Evolutionary conservation across 2,329 filamentous ascomycete species (phyloP).

Genomic region (Shiraia bambusicola): DNA sequence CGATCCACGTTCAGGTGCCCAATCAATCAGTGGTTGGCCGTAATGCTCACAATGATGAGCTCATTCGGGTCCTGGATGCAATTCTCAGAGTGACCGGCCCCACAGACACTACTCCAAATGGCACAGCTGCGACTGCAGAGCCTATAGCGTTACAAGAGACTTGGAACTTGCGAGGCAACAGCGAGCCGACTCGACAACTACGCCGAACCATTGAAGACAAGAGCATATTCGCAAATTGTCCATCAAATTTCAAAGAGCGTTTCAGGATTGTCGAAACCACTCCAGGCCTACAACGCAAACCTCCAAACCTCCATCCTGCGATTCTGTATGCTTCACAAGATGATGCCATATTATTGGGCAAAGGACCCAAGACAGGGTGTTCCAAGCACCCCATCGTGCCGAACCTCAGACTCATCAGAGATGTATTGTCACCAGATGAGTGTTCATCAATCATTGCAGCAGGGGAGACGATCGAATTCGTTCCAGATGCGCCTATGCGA

Average conservation of each 20-base stretch:
- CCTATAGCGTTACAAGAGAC: constrained; percentile 61
- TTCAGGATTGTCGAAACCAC: constrained; percentile 65
- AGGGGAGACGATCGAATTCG: constrained; percentile 65
- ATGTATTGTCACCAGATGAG: constrained; percentile 62
- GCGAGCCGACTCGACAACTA: constrained; percentile 47
- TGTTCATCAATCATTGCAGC: constrained; percentile 68
- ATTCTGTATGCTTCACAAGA: constrained; percentile 64
- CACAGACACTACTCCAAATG: constrained; percentile 50
- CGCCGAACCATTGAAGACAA: constrained; percentile 62
- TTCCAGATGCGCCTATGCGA: constrained; percentile 67
- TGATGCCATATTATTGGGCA: constrained; percentile 56
- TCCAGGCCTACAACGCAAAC: constrained; percentile 61
- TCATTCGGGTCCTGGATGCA: constrained; percentile 63
- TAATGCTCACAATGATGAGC: constrained; percentile 51
- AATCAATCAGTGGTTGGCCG: constrained; percentile 32
- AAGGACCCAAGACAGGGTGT: constrained; percentile 52
- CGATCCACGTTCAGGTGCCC: constrained; percentile 53
- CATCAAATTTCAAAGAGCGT: constrained; percentile 25
- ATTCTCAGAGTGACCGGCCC: constrained; percentile 65
- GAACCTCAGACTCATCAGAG: constrained; percentile 59
- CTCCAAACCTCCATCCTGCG: constrained; percentile 67
- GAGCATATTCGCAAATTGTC: constrained; percentile 42
- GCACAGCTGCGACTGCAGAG: constrained; percentile 31
- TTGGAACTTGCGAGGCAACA: constrained; percentile 60
- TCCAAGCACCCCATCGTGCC: constrained; percentile 65